These are phyloP conservation scores for Lasiosphaeriaceae sp. DNA, from an alignment of 495 filamentous ascomycete genomes.

Conservation along the genomic window DNA sequence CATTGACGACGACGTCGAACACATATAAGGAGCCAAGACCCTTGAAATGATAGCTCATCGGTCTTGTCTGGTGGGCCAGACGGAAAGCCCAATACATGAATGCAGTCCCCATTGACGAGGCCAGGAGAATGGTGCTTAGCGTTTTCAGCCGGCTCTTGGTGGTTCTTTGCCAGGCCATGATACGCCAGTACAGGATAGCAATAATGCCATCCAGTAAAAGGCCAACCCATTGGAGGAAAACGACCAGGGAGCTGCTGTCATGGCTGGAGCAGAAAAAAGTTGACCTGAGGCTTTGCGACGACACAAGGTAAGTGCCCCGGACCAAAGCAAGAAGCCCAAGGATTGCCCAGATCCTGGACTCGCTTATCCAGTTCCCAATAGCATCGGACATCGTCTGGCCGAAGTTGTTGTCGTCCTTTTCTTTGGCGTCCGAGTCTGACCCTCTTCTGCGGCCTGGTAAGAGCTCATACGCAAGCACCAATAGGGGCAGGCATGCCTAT, in stretches of 20 bases:
- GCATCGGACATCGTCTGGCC: conserved; percentile 35
- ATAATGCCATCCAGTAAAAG: conserved; percentile 40
- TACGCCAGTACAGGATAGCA: conserved; percentile 38
- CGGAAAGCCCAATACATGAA: conserved; percentile 13
- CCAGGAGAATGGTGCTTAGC: conserved; percentile 33
- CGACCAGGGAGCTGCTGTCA: conserved; percentile 23
- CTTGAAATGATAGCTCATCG: conserved; percentile 20
- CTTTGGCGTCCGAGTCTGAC: background rate
- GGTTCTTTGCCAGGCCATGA: conserved; percentile 44
- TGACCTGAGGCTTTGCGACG: conserved; percentile 25
- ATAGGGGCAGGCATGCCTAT: conserved; percentile 38
- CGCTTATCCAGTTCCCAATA: conserved; percentile 31
- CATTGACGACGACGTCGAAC: conserved; percentile 39
- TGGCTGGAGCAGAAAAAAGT: conserved; percentile 42
- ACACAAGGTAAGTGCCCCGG: conserved; percentile 26
- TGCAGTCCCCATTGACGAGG: conserved; percentile 17
- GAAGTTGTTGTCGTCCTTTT: conserved; percentile 30
- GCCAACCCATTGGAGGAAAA: conserved; percentile 34
- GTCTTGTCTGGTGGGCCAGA: conserved; percentile 2
- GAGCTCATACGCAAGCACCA: conserved; percentile 38
- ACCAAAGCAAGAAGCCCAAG: conserved; percentile 28
- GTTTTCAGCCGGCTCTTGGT: conserved; percentile 38
- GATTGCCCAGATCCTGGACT: conserved; percentile 25
- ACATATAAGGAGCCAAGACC: conserved; percentile 32
- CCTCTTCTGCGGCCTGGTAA: conserved; percentile 28